Evolutionary conservation across 371 early-diverging fungal genomes (phyloP), one percentile per base, ranked within the genome.

Genomic region (Encephalitozoon intestinalis): DNA sequence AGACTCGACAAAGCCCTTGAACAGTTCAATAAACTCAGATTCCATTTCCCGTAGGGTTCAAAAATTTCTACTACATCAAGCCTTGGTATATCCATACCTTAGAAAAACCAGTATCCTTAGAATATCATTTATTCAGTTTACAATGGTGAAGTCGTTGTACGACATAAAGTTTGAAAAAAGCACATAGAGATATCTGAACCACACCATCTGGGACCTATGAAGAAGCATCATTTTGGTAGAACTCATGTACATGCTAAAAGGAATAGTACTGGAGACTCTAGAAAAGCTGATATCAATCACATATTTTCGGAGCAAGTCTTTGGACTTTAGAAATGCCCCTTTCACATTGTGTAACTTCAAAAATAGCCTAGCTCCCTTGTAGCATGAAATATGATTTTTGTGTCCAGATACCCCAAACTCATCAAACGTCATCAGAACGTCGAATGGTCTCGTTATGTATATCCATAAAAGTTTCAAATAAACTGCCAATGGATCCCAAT

Each of bases 151-250:
- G 25, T 81, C 84, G 63, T 94, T 95, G 67, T 92, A 86, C 73
- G 87, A 85, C 94, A 94, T 94, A 86, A 92, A 97, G 67, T 92
- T 87, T n/a, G 94, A 92, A 78, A 92, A 91, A 11, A 90, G 79
- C 50, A 95, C 87, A 84, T 93, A 96, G 25, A 95, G 81, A 84
- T 90, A 89, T 31, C 97, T 86, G 86, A 93, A 97, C 96, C 96
- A 95, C 12, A 92, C 90, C 78, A 95, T 80, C 85, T 97, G 96
- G 53, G 88, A 88, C 63, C 79, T 82, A 79, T 95, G 96, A 78
- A 87, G 85, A 39, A 86, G 82, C 96, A 96, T 96, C 7, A 94
- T 93, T 63, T 83, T 84, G 63, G 87, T 82, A 0, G 86, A 86
- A 11, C 88, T 87, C 1, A 90, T 82, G 80, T 88, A 87, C 74